Conservation (phyloP, 2,329 filamentous ascomycete genomes). For the Pseudogymnoascus sp. region DNA sequence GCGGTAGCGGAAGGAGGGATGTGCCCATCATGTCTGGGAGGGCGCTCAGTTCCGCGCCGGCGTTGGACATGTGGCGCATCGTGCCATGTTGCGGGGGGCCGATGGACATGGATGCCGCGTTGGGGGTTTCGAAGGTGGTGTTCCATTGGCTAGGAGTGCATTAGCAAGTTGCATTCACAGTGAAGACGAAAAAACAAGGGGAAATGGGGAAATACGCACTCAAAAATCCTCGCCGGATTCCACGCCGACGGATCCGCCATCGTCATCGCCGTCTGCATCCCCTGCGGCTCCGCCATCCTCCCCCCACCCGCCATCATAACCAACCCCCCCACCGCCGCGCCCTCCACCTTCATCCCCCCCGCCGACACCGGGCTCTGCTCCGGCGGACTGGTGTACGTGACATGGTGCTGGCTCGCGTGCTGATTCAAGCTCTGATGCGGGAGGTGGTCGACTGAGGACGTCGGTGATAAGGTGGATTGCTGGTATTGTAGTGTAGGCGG, state of each 20-base stretch:
- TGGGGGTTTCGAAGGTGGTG: constrained; percentile 68
- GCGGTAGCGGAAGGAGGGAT: constrained; percentile 37
- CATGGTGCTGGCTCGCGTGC: constrained; percentile 42
- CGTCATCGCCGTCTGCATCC: constrained; percentile 45
- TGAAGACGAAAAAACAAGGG: background rate
- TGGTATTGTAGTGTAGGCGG: constrained; percentile 23
- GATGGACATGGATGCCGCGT: constrained; percentile 14
- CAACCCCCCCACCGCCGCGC: constrained; percentile 64
- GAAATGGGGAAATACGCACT: constrained; percentile 49
- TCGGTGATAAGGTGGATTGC: constrained; percentile 16
- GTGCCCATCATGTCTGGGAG: constrained; percentile 40
- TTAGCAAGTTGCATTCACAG: constrained; percentile 23
- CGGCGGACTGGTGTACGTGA: constrained; percentile 56
- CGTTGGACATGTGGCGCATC: background rate
- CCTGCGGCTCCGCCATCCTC: constrained; percentile 57
- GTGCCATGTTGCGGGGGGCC: background rate
- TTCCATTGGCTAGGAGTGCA: constrained; percentile 71
- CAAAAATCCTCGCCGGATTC: constrained; percentile 84
- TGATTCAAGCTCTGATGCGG: constrained; percentile 37
- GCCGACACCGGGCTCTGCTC: constrained; percentile 53
- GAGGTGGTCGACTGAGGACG: constrained; percentile 28
- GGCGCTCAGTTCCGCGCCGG: constrained; percentile 40
- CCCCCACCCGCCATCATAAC: constrained; percentile 56
- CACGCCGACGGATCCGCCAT: constrained; percentile 59
- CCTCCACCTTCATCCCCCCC: constrained; percentile 61